A percentile compares a stretch with the other conserved stretches of the same genome.
These are phyloP conservation scores for Sporobolomyces phaffii DNA, from an alignment of 768 basidiomycete genomes.

Conservation along the genomic window DNA sequence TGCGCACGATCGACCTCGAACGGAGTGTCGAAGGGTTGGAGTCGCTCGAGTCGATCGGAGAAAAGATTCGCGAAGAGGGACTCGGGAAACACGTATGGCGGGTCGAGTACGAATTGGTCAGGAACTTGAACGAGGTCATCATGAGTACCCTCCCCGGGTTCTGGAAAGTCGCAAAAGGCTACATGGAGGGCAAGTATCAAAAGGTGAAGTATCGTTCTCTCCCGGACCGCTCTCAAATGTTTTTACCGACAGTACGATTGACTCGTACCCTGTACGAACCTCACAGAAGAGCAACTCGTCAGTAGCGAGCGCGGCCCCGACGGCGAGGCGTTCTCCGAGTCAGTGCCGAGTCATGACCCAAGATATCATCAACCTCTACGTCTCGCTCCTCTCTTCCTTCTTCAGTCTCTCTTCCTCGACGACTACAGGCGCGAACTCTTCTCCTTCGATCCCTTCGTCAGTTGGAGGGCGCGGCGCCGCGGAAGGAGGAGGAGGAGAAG, in stretches of 20 bases:
- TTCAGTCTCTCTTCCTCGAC: conserved; percentile 76
- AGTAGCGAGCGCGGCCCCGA: conserved; percentile 37
- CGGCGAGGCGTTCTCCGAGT: conserved; percentile 68
- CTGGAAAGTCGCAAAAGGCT: conserved; percentile 84
- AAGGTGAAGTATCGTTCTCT: too few species aligned
- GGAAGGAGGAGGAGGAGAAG: too few species aligned
- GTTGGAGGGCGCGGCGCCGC: too few species aligned
- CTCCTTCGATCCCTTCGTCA: not conserved
- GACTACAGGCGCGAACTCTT: conserved; percentile 51
- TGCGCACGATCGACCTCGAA: not conserved
- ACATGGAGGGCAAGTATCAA: conserved; percentile 87
- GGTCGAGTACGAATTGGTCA: conserved; percentile 68
- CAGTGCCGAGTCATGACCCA: conserved; percentile 82
- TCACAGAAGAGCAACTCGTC: conserved; percentile 25
- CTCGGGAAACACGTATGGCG: conserved; percentile 75
- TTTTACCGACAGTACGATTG: too few species aligned
- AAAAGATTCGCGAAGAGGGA: conserved; percentile 50
- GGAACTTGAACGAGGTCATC: conserved; percentile 78
- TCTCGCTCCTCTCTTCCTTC: conserved; percentile 74
- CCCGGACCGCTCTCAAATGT: too few species aligned
- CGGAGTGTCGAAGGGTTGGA: not conserved
- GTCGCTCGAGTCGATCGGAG: not conserved
- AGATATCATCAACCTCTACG: conserved; percentile 78
- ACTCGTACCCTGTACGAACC: too few species aligned
- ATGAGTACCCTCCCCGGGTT: conserved; percentile 80